A percentile compares a stretch with the other conserved stretches of the same genome.
phyloP scores from a whole-genome alignment of 345 rosid species.

The Firmiana major region DNA sequence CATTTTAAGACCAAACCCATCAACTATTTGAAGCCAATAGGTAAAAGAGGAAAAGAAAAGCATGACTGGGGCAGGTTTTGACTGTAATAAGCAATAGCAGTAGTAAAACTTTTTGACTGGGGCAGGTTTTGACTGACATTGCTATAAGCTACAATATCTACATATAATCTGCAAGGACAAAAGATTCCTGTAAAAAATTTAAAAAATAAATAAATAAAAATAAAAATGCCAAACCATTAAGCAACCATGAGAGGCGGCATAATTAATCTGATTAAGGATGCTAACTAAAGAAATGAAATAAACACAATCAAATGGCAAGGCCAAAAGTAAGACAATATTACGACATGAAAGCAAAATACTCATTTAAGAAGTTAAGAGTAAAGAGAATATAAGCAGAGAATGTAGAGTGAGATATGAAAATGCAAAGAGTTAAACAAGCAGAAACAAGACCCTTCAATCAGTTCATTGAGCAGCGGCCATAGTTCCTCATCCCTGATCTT shows the following conservation, averaged over 20 bases:
- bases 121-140: neutral
- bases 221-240: neutral
- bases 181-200: neutral
- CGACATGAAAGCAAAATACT: neutral
- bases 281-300: neutral
- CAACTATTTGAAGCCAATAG: neutral
- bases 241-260: neutral
- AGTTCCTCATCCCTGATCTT: slow-evolving; percentile 95
- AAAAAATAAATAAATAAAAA: too few species aligned
- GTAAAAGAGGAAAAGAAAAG: neutral
- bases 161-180: neutral
- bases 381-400: neutral
- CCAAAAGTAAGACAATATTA: neutral
- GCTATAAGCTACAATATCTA: neutral
- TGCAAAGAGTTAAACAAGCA: slow-evolving; percentile 2
- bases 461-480: slow-evolving; percentile 84
- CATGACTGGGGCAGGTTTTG: neutral
- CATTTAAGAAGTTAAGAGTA: neutral
- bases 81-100: neutral
- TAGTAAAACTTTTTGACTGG: neutral
- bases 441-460: slow-evolving; percentile 73
- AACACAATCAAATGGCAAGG: slow-evolving; percentile 2
- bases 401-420: neutral
- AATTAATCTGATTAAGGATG: neutral
- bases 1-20: neutral